Evolutionary conservation across 1,284 basidiomycete genomes (phyloP).

Genomic region (Fistulinella cinereoalba): DNA sequence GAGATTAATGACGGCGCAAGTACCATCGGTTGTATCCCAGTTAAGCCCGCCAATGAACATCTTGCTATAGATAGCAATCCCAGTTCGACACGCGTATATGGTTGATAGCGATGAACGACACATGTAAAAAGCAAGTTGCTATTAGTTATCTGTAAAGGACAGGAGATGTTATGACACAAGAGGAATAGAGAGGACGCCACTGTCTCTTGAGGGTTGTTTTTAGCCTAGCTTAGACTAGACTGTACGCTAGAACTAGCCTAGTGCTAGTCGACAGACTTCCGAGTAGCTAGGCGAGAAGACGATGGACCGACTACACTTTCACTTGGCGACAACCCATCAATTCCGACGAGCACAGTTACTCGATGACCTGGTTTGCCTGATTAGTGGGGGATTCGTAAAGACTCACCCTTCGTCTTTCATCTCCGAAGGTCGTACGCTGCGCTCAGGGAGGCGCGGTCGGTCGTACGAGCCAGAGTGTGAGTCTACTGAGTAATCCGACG

Average conservation of each 20-base stretch:
- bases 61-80: constrained; percentile 65
- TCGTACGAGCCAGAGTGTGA: constrained; percentile 39
- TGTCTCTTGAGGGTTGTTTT: constrained; percentile 52
- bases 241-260: constrained; percentile 67
- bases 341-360: constrained; percentile 26
- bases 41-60: constrained; percentile 97
- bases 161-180: constrained; percentile 56
- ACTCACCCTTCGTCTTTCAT: constrained; percentile 99
- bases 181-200: constrained; percentile 65
- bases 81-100: constrained; percentile 25
- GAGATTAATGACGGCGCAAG: constrained; percentile 39
- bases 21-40: constrained; percentile 97
- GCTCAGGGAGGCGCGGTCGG: constrained; percentile 49
- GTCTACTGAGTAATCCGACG: constrained; percentile 49
- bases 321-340: constrained; percentile 30
- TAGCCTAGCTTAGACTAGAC: constrained; percentile 72
- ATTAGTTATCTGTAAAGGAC: constrained; percentile 78
- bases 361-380: constrained; percentile 8
- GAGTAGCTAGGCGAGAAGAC: constrained; percentile 39
- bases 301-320: constrained; percentile 54
- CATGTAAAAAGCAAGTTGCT: constrained; percentile 44
- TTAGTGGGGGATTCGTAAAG: constrained; percentile 5
- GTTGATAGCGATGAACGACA: constrained; percentile 37
- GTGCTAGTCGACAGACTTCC: constrained; percentile 48
- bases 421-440: constrained; percentile 82